phyloP scores from a whole-genome alignment of 2,329 filamentous ascomycete species.

The Botrytis porri region DNA sequence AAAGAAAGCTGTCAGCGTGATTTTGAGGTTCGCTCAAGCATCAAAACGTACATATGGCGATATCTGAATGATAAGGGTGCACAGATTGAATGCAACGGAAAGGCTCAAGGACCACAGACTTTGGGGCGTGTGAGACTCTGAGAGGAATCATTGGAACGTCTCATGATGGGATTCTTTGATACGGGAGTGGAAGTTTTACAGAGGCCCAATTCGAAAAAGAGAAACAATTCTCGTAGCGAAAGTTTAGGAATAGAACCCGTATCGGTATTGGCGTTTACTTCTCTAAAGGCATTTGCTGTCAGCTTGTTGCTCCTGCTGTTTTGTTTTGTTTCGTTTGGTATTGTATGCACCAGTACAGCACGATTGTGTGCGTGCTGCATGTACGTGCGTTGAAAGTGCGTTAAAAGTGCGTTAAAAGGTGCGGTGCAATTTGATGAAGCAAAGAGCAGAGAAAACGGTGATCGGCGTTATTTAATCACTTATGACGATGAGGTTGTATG shows the following conservation, averaged over 20 bases:
- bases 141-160: neutral
- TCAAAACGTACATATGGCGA: slow-evolving; percentile 5
- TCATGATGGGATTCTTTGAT: neutral
- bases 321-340: neutral
- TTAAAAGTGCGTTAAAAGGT: neutral
- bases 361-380: neutral
- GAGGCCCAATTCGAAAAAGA: neutral
- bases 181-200: neutral
- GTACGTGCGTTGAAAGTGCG: neutral
- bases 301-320: neutral
- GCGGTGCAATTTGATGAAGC: neutral
- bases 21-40: neutral
- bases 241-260: neutral
- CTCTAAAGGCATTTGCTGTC: neutral
- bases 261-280: neutral
- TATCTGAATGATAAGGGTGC: slow-evolving; percentile 3
- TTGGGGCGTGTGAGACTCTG: neutral
- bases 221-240: slow-evolving; percentile 10
- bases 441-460: slow-evolving; percentile 3
- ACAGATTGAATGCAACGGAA: neutral
- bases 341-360: neutral
- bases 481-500: neutral
- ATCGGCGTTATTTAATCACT: slow-evolving; percentile 3
- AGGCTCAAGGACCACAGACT: slow-evolving; percentile 6
- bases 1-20: neutral